Evolutionary conservation across 139 green algal genomes (phyloP).

Genomic region (Haematococcus lacustris): DNA sequence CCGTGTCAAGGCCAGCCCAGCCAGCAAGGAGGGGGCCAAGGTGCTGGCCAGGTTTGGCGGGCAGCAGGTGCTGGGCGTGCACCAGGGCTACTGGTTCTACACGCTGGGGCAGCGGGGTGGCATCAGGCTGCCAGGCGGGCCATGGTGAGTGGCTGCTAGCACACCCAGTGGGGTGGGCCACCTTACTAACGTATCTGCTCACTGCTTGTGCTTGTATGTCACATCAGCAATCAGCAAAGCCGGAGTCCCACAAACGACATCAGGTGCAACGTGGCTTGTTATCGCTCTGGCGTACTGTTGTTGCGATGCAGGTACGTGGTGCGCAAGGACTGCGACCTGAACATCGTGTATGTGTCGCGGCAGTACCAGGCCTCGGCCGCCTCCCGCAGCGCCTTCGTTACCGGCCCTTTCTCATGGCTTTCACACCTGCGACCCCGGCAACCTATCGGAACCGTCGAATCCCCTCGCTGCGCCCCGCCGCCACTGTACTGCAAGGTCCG

Average conservation of each 20-base stretch:
- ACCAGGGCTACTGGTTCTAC: conserved; percentile 92
- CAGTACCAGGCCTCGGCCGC: conserved; percentile 46
- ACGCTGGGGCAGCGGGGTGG: conserved; percentile 91
- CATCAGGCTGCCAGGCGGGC: conserved; percentile 82
- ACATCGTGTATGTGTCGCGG: conserved; percentile 80
- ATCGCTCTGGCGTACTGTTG: too few species aligned
- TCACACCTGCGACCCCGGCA: not conserved
- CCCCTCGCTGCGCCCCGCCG: too few species aligned
- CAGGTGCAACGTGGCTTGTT: too few species aligned
- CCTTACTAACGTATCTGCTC: too few species aligned
- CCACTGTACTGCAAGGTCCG: conserved; percentile 36
- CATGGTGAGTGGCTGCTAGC: conserved; percentile 86
- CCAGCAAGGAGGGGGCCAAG: not conserved
- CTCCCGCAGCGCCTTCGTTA: conserved; percentile 48
- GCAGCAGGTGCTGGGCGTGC: conserved; percentile 25
- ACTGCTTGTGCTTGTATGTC: too few species aligned
- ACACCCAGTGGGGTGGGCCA: too few species aligned
- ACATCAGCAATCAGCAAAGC: too few species aligned
- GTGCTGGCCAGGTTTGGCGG: not conserved
- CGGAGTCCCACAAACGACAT: too few species aligned
- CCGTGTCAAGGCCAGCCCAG: too few species aligned
- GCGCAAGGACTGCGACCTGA: conserved; percentile 72
- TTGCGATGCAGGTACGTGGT: conserved; percentile 81
- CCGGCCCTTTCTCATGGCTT: conserved; percentile 35
- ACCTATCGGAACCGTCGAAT: too few species aligned